A percentile compares a stretch with the other conserved stretches of the same genome.
Conservation (phyloP, 2,329 filamentous ascomycete species). For the Rutstroemia sydowiana region DNA sequence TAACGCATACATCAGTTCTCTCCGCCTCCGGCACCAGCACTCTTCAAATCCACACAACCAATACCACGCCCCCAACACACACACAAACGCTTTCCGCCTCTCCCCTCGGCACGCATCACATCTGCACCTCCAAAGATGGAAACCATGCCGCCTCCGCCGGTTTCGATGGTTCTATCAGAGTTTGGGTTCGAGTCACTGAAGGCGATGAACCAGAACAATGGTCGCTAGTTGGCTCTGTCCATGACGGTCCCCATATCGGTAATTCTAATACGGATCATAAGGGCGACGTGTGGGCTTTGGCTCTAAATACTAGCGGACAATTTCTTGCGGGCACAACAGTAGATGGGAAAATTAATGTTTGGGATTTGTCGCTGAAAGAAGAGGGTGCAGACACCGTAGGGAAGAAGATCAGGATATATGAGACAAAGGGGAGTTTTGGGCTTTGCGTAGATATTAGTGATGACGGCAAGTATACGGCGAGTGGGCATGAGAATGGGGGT, state of each 20-base stretch:
- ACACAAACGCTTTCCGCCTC: slow-evolving; percentile 74
- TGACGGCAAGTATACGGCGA: slow-evolving; percentile 81
- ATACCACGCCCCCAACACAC: slow-evolving; percentile 64
- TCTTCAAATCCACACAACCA: slow-evolving; percentile 72
- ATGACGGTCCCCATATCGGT: slow-evolving; percentile 37
- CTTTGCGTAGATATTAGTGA: slow-evolving; percentile 73
- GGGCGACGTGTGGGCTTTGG: slow-evolving; percentile 77
- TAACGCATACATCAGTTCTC: slow-evolving; percentile 65
- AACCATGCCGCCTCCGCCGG: slow-evolving; percentile 73
- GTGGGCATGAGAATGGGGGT: slow-evolving; percentile 84
- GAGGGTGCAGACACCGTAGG: slow-evolving; percentile 30
- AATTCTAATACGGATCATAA: slow-evolving; percentile 47
- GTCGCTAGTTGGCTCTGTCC: slow-evolving; percentile 41
- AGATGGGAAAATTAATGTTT: slow-evolving; percentile 83
- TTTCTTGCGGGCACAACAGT: slow-evolving; percentile 83
- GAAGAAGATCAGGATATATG: slow-evolving; percentile 70
- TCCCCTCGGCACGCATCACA: slow-evolving; percentile 84
- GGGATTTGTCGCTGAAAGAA: slow-evolving; percentile 47
- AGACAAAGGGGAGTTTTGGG: slow-evolving; percentile 89
- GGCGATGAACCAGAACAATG: slow-evolving; percentile 35
- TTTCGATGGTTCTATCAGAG: slow-evolving; percentile 80
- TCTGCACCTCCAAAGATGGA: slow-evolving; percentile 64
- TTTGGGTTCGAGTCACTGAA: slow-evolving; percentile 61
- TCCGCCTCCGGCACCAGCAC: slow-evolving; percentile 80
- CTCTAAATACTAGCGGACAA: slow-evolving; percentile 74